These are phyloP conservation scores for Rutidosis leptorrhynchoides DNA, from an alignment of 129 eudicot species.

Conservation along the genomic window DNA sequence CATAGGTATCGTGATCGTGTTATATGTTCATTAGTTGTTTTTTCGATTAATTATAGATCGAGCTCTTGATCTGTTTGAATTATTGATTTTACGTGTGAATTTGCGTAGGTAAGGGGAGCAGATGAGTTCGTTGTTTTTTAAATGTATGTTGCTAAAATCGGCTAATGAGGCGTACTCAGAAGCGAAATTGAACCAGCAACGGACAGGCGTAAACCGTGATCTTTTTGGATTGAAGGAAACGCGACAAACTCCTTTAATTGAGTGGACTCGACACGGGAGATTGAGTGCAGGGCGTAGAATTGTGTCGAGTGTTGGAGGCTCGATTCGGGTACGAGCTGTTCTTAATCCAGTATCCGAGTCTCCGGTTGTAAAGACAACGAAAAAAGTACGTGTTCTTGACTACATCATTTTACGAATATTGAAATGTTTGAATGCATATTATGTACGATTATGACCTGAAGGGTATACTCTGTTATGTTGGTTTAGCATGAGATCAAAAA, in stretches of 20 bases:
- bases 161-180: constrained; percentile 28
- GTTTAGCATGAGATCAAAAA: not conserved
- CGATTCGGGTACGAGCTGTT: constrained; percentile 36
- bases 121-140: constrained; percentile 44
- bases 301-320: constrained; percentile 20
- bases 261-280: constrained; percentile 19
- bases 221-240: constrained; percentile 19
- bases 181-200: constrained; percentile 29
- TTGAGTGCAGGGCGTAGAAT: constrained; percentile 13
- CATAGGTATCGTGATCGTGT: constrained; percentile 9
- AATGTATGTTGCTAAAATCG: constrained; percentile 37
- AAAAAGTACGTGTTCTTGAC: constrained; percentile 46
- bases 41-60: not conserved
- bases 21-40: constrained; percentile 1
- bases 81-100: not conserved
- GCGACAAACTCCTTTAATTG: not conserved
- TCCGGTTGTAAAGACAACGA: constrained; percentile 44
- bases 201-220: constrained; percentile 27
- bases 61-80: constrained; percentile 4
- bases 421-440: not conserved
- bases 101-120: constrained; percentile 2
- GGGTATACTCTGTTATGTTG: not conserved
- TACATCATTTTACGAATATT: not conserved
- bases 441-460: not conserved
- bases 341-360: constrained; percentile 49